phyloP scores from a whole-genome alignment of 2,329 filamentous ascomycete genomes.

The Aureobasidium uvarum region DNA sequence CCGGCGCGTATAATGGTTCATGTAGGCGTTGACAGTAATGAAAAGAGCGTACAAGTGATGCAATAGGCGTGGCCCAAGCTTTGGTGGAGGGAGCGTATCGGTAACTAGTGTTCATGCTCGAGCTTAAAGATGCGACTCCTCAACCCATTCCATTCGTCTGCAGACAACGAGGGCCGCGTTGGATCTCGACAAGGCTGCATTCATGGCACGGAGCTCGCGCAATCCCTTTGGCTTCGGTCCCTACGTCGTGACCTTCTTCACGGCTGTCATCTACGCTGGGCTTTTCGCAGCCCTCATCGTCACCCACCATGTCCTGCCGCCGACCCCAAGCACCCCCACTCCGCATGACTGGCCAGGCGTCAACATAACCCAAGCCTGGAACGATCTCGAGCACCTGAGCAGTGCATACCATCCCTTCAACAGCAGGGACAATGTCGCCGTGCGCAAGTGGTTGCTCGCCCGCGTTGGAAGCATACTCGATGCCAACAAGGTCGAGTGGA shows the following conservation, averaged over 20 bases:
- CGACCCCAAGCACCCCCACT: constrained; percentile 65
- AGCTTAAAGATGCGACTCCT: not conserved
- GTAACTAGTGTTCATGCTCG: constrained; percentile 8
- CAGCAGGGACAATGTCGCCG: constrained; percentile 74
- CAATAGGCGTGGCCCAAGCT: constrained; percentile 13
- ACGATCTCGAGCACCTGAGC: constrained; percentile 74
- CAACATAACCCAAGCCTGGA: constrained; percentile 83
- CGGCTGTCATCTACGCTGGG: constrained; percentile 71
- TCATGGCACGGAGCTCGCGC: constrained; percentile 31
- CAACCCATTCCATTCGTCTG: not conserved
- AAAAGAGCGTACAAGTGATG: not conserved
- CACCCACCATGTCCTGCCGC: constrained; percentile 68
- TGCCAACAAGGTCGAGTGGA: constrained; percentile 54
- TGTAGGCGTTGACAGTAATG: not conserved
- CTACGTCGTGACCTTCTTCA: constrained; percentile 77
- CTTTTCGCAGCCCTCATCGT: constrained; percentile 70
- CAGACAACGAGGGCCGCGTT: not conserved
- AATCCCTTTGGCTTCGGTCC: constrained; percentile 71
- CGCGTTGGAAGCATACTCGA: constrained; percentile 69
- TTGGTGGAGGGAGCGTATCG: not conserved
- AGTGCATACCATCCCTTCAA: constrained; percentile 84
- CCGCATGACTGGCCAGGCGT: constrained; percentile 57
- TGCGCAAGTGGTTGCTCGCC: constrained; percentile 71
- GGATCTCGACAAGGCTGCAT: constrained; percentile 2
- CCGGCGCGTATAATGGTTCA: constrained; percentile 1